Conservation (phyloP, 1,284 basidiomycete species). For the Erythrobasidium hasegawianum region DNA sequence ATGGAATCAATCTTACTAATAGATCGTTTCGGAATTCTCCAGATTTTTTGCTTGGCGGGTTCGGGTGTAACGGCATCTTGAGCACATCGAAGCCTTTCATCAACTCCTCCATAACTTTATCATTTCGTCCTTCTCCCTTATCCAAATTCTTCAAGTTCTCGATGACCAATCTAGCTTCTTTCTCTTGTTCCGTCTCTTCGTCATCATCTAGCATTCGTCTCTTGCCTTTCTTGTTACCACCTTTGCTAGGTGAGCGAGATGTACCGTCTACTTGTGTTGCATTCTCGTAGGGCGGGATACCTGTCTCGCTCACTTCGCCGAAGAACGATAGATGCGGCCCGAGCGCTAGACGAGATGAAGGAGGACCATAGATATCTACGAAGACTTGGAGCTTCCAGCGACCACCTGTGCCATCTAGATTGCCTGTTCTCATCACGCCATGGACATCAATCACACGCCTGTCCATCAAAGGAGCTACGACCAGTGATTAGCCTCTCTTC, state of each 20-base stretch:
- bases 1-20: too few relatives aligned
- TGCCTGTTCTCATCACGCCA: constrained; percentile 17
- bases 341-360: constrained; percentile 10
- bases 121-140: constrained; percentile 12
- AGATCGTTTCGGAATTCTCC: constrained; percentile 25
- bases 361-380: constrained; percentile 23
- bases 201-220: background rate
- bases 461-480: constrained; percentile 23
- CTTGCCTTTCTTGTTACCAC: background rate
- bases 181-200: constrained; percentile 25
- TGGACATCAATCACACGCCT: constrained; percentile 9
- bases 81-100: constrained; percentile 22
- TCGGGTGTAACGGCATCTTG: constrained; percentile 25
- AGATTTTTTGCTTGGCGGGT: constrained; percentile 6
- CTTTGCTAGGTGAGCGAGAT: constrained; percentile 14
- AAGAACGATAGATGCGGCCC: constrained; percentile 18
- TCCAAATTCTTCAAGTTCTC: constrained; percentile 21
- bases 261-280: constrained; percentile 7
- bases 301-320: constrained; percentile 15
- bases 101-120: constrained; percentile 18
- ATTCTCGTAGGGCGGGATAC: background rate
- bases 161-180: constrained; percentile 14
- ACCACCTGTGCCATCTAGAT: constrained; percentile 2
- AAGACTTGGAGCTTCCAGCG: constrained; percentile 19
- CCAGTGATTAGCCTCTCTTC: too few relatives aligned